Base-by-base conservation (phyloP, 2,329 filamentous ascomycete genomes). In the Arachnomyces sp. region DNA sequence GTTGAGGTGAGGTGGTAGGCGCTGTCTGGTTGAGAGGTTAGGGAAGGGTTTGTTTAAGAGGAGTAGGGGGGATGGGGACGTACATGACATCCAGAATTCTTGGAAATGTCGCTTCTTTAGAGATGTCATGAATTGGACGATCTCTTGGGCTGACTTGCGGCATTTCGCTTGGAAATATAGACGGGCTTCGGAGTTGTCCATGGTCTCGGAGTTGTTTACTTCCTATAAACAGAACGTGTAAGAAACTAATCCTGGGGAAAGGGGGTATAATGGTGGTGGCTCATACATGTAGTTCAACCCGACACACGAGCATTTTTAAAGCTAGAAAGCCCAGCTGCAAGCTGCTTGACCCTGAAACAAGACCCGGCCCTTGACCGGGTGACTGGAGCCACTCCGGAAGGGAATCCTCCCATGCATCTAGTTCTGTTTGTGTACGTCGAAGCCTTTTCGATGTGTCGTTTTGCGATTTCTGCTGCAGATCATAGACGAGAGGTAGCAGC, bases 1-100 rank as follows among this genome's bases (percentile, higher is more conserved):
- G 72, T 72, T 13, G 71, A 72, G 1, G 73, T 73, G 12, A 75
- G 61, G 15, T 75, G 61, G 42, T 75, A 72, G 1, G 71, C 71
- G 37, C 70, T 73, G 43, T 71, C 66, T 63, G 28, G 3, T 12
- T 28, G 31, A 13, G 36, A 28, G 28, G 15, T 15, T 30, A 41
- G 34, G 35, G 31, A 28, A 17, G 17, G 37, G 13, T 9, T 11
- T 13, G 15, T 40, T 18, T 31, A 11, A 11, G n/a, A 1, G 3
- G n/a, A 7, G 12, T 3, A 28, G 6, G 14, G 9, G 17, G 54
- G 7, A 7, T 1, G 31, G 55, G 1, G 4, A 53, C 62, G 15
- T 57, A 67, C 64, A 67, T 28, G 64, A 61, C 34, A 75, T 54
- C 72, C 72, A 75, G 45, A 75, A 75, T 46, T 75, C 71, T 18